Base-by-base conservation (phyloP, 495 filamentous ascomycete genomes). In the Umbilicaria muhlenbergii region DNA sequence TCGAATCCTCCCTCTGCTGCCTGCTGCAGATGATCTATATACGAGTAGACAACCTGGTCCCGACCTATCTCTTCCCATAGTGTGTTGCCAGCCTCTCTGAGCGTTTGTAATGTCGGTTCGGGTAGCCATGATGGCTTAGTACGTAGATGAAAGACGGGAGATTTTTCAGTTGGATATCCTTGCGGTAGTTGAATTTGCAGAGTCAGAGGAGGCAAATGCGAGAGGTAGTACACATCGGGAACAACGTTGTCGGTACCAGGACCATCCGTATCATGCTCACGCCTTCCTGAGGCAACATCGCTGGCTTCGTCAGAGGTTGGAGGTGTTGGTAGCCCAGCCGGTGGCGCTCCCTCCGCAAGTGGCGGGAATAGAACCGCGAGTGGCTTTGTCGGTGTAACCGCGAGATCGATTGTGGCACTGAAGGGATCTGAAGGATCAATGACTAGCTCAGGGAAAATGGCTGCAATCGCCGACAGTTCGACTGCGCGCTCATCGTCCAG, bases 371-470 rank as follows among this genome's bases (percentile, higher is more conserved):
- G 63, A 33, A 93, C 75, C 3, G 70, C 70, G 10, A 94, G 65
- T 1, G 83, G 80, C 43, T 66, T 61, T 11, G 71, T 60, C 0
- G 91, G 82, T 24, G 74, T 70, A 39, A 94, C 80, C 6, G 78
- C 73, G 0, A 96, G 60, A 18, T 83, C 77, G 42, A 96, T 67
- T 5, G 69, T 70, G 2, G 83, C 77, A 39, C 68, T 70, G 56
- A 78, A 81, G 2, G 73, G 73, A 48, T 78, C 59, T 19, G 28
- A 36, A 3, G 71, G 62, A 42, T 76, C 69, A 31, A 82, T 60
- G 28, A 68, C 66, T 13, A 94, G 74, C 58, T 98, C 91, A 15
- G 89, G 89, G 49, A 75, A 98, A 49, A 98, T 96, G 52, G 87
- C 82, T 12, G 70, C 67, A 36, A 96, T 77, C n/a, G 86, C 77